These are phyloP conservation scores for Penicillium ucsense DNA, from an alignment of 495 filamentous ascomycete genomes.

Conservation along the genomic window DNA sequence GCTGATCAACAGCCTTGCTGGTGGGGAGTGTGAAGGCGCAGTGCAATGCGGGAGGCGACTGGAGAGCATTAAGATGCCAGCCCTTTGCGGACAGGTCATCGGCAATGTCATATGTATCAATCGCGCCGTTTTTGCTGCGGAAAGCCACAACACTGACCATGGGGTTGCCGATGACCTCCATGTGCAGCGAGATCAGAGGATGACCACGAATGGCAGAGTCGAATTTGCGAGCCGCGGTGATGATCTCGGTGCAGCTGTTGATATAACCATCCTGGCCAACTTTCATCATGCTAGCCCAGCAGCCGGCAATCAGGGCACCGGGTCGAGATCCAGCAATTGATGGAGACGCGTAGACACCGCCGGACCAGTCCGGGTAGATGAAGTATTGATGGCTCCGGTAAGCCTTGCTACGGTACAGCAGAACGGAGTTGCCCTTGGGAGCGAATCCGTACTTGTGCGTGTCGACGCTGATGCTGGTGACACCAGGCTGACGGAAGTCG, in stretches of 20 bases:
- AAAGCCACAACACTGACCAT: constrained; percentile 89
- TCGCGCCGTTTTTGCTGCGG: constrained; percentile 50
- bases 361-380: constrained; percentile 87
- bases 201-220: constrained; percentile 61
- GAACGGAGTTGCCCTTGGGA: constrained; percentile 86
- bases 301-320: constrained; percentile 86
- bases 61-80: constrained; percentile 94
- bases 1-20: constrained; percentile 63
- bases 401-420: constrained; percentile 74
- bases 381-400: constrained; percentile 91
- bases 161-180: constrained; percentile 75
- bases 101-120: constrained; percentile 82
- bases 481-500: constrained; percentile 88
- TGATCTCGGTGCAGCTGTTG: constrained; percentile 72
- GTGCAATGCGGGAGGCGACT: constrained; percentile 88
- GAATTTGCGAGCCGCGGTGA: constrained; percentile 78
- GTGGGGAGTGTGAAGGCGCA: constrained; percentile 90
- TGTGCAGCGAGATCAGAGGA: constrained; percentile 54
- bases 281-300: constrained; percentile 83
- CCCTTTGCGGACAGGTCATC: constrained; percentile 73
- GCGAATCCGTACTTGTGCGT: constrained; percentile 99
- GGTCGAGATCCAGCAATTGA: constrained; percentile 84
- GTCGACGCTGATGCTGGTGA: constrained; percentile 91
- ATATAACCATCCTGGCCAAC: constrained; percentile 89
- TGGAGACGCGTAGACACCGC: constrained; percentile 91